phyloP scores from a whole-genome alignment of 2,329 filamentous ascomycete genomes.

The Diaporthe sp. region DNA sequence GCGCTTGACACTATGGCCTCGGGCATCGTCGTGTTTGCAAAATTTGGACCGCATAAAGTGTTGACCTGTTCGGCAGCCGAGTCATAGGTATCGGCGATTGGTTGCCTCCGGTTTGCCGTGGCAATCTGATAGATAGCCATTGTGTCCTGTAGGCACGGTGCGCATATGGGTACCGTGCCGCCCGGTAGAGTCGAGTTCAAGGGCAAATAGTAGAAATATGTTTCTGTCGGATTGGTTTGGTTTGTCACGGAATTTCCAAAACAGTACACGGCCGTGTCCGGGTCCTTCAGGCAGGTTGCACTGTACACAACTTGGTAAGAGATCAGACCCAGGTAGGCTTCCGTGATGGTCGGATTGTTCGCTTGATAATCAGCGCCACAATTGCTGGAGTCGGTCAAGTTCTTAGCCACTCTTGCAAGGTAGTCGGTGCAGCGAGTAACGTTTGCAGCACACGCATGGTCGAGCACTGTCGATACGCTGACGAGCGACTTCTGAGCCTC shows the following conservation, averaged over 20 bases:
- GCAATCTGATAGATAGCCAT: constrained; percentile 85
- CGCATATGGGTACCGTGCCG: constrained; percentile 79
- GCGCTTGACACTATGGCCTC: constrained; percentile 46
- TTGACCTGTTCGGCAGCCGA: constrained; percentile 81
- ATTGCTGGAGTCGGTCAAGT: constrained; percentile 71
- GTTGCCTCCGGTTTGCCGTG: constrained; percentile 73
- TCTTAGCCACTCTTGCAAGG: constrained; percentile 73
- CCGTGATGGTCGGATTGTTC: constrained; percentile 77
- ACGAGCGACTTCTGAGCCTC: constrained; percentile 78
- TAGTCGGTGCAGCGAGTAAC: constrained; percentile 73
- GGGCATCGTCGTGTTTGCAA: constrained; percentile 69
- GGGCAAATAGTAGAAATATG: constrained; percentile 88
- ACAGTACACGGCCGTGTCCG: constrained; percentile 76
- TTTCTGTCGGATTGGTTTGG: constrained; percentile 74
- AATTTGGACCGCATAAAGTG: constrained; percentile 69
- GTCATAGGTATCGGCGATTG: constrained; percentile 77
- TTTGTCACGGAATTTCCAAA: constrained; percentile 90
- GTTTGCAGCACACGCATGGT: constrained; percentile 80
- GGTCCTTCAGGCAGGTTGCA: constrained; percentile 82
- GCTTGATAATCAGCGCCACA: constrained; percentile 79
- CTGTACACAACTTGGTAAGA: constrained; percentile 84
- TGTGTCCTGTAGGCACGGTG: constrained; percentile 79
- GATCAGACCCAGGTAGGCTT: constrained; percentile 81
- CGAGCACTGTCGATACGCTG: constrained; percentile 81
- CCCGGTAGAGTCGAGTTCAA: constrained; percentile 79